A percentile compares a stretch with the other conserved stretches of the same genome.
phyloP scores from a whole-genome alignment of 1,284 basidiomycete species.

The Serendipita sp. region DNA sequence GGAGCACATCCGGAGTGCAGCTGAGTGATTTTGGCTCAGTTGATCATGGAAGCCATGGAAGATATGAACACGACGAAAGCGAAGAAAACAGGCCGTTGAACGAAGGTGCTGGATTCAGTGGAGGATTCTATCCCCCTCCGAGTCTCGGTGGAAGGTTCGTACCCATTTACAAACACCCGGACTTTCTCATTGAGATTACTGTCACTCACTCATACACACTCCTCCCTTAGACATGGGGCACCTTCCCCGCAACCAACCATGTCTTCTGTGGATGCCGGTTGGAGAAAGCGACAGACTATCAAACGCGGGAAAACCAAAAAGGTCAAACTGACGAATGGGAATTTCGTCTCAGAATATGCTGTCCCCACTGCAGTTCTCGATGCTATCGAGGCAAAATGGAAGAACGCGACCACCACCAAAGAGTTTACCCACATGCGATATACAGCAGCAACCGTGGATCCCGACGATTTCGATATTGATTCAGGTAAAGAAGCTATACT shows the following conservation, averaged over 20 bases:
- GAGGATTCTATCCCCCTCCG: constrained; percentile 54
- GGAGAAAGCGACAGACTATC: constrained; percentile 81
- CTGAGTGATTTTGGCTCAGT: constrained; percentile 32
- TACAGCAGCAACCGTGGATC: constrained; percentile 85
- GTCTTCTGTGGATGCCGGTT: constrained; percentile 56
- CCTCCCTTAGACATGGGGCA: not conserved
- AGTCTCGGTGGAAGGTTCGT: constrained; percentile 12
- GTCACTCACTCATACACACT: constrained; percentile 8
- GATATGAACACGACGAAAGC: constrained; percentile 30
- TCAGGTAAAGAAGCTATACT: constrained; percentile 38
- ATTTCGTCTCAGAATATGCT: constrained; percentile 83
- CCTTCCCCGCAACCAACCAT: constrained; percentile 34
- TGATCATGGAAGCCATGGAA: constrained; percentile 31
- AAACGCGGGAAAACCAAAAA: constrained; percentile 84
- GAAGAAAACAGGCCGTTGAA: constrained; percentile 61
- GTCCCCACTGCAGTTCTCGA: constrained; percentile 79
- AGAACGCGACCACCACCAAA: constrained; percentile 45
- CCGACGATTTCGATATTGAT: constrained; percentile 78
- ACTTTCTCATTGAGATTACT: constrained; percentile 2
- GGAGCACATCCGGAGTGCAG: not conserved
- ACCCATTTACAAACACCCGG: not conserved
- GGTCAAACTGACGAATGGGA: constrained; percentile 83
- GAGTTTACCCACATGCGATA: constrained; percentile 90
- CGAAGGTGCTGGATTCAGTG: constrained; percentile 34
- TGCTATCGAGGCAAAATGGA: constrained; percentile 72